Evolutionary conservation across 495 filamentous ascomycete genomes (phyloP).

Genomic region (Podospora bellae-mahoneyi): DNA sequence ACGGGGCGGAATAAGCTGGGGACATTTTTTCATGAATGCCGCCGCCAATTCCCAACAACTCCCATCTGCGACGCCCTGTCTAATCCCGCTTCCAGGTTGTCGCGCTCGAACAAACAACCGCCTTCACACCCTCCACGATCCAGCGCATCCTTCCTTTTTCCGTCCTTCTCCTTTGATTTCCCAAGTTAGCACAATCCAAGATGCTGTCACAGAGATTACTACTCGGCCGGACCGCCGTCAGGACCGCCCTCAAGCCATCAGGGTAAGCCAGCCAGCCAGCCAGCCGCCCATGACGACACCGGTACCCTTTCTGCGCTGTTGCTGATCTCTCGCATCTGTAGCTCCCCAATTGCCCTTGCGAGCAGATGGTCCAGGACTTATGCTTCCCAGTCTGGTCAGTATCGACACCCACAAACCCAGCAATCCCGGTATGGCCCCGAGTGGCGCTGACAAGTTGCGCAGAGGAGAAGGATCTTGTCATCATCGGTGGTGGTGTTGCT

Average conservation of each 20-base stretch:
- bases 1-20: slow-evolving; percentile 8
- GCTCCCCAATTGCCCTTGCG: slow-evolving; percentile 56
- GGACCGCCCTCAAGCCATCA: slow-evolving; percentile 58
- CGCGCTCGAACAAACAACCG: not conserved
- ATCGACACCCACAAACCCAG: not conserved
- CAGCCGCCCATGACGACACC: slow-evolving; percentile 27
- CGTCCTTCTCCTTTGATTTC: slow-evolving; percentile 24
- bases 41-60: slow-evolving; percentile 26
- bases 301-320: not conserved
- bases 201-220: slow-evolving; percentile 73
- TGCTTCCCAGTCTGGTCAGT: slow-evolving; percentile 76
- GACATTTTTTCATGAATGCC: slow-evolving; percentile 18
- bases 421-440: not conserved
- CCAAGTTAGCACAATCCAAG: slow-evolving; percentile 9
- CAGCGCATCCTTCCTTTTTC: slow-evolving; percentile 28
- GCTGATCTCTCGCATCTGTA: not conserved
- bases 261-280: slow-evolving; percentile 34
- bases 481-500: slow-evolving; percentile 96
- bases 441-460: slow-evolving; percentile 13
- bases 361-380: slow-evolving; percentile 67
- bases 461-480: slow-evolving; percentile 90
- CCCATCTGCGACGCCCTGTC: slow-evolving; percentile 10
- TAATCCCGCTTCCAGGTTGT: not conserved
- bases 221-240: slow-evolving; percentile 62
- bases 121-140: slow-evolving; percentile 2